Evolutionary conservation across 2,329 filamentous ascomycete genomes (phyloP), one percentile per base, ranked within the genome.

Genomic region (Blumeria graminis): DNA sequence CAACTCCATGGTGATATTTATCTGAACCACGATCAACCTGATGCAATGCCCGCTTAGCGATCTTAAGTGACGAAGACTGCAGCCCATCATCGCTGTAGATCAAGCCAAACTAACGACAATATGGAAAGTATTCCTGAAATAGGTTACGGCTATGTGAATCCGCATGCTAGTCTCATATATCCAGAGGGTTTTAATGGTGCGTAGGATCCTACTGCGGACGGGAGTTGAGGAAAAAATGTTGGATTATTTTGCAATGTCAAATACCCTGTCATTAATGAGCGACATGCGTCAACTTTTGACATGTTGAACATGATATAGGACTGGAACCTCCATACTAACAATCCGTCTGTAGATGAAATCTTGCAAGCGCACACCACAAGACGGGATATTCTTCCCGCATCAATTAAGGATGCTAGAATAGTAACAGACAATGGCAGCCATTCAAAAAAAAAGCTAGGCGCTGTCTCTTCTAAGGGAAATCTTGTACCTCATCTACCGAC

Each of bases 81-180:
- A 28, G 22, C 22, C 22, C 22, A 28, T 28, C 22, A 28, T 28
- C 22, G 22, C 22, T 28, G 22, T 28, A 28, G 22, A 28, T 28
- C 22, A 28, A 28, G 22, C 22, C 22, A 28, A 28, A 28, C 38
- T 6, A 4, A 13, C n/a, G 38, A 41, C n/a, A 60, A 41, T 16
- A 67, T 67, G 66, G 65, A 67, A 60, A 63, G 59, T 53, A 59
- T 66, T 54, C 64, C 65, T 55, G 65, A 64, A 13, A 63, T 67
- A 18, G 65, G 67, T 59, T 61, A 66, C 41, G 65, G 62, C 38
- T 67, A 65, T 65, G 65, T 67, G 63, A 65, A 58, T 62, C 62
- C 65, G 38, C 59, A 60, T 48, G 54, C 57, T 33, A 63, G 59
- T 38, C 13, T 35, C 34, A 33, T 13, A 46, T 13, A 9, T 9